Base-by-base conservation (phyloP, 148 eudicot species). In the Nepenthes mirabilis region DNA sequence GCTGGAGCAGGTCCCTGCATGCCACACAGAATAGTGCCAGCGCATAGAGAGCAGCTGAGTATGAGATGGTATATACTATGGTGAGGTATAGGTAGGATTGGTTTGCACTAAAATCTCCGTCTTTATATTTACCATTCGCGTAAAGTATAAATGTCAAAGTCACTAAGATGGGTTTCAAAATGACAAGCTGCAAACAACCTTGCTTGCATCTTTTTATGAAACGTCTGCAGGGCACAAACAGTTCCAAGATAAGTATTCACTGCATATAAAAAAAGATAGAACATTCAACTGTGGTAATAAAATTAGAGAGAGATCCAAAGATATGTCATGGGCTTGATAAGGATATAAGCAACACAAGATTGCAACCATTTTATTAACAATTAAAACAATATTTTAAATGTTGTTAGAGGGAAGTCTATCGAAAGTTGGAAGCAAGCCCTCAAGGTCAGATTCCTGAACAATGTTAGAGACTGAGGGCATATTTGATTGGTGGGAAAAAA, bases 191-290 rank as follows among this genome's bases (percentile, higher is more conserved):
- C 84, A 93, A 71, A 61, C 95, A 79, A 45, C 98, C 98, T 79
- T 93, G 98, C 79, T 93, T 93, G 82, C 96, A 88, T 60, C 91
- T 80, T 72, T 95, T 79, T 57, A 93, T 88, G 77, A 93, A 93
- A 62, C 98, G 94, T 76, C 98, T 91, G 87, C 75, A 73, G n/a
- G 59, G 56, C 11, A 63, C 49, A 32, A 33, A 23, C 35, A 62
- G 58, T 0, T 53, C 11, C 34, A 13, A 32, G 23, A 5, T 32
- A 53, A 63, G 23, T 47, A 62, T 54, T 9, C 11, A 55, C 36
- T 6, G 1, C 36, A 55, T 8, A 34, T 32, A 34, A 3, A 2
- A 55, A 32, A 55, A 2, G 36, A 9, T 6, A 52, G 2, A 23
- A 52, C 32, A 52, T 23, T 52, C 55, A 52, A 52, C 23, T 13